Conservation (phyloP, 352 stramenopile species). For the Saprolegnia parasitica region DNA sequence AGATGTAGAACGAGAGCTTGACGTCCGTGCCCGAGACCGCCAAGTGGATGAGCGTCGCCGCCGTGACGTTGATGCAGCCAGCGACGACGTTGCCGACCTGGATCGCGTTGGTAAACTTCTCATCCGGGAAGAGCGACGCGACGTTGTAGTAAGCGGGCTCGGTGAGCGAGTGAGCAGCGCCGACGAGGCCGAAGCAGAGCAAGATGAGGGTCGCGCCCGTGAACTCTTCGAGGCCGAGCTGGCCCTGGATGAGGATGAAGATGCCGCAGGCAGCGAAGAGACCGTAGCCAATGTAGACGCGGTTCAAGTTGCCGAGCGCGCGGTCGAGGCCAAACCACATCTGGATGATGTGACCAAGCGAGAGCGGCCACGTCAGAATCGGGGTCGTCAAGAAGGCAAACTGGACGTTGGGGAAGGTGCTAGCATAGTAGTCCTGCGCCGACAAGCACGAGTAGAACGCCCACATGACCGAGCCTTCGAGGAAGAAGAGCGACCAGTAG, state of each 20-base stretch:
- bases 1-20: slow-evolving; percentile 52
- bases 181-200: slow-evolving; percentile 45
- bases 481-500: slow-evolving; percentile 64
- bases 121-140: slow-evolving; percentile 52
- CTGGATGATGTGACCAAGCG: slow-evolving; percentile 46
- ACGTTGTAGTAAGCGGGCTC: slow-evolving; percentile 60
- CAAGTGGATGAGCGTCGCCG: slow-evolving; percentile 49
- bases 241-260: slow-evolving; percentile 39
- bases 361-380: slow-evolving; percentile 53
- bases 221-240: slow-evolving; percentile 62
- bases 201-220: slow-evolving; percentile 52
- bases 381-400: slow-evolving; percentile 70
- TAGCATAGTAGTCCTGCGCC: slow-evolving; percentile 55
- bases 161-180: slow-evolving; percentile 51
- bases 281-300: slow-evolving; percentile 45
- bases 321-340: slow-evolving; percentile 59
- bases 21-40: slow-evolving; percentile 39
- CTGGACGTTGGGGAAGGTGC: slow-evolving; percentile 48
- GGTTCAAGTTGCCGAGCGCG: slow-evolving; percentile 39
- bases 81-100: slow-evolving; percentile 57
- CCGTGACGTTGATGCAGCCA: slow-evolving; percentile 53
- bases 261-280: slow-evolving; percentile 37
- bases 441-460: slow-evolving; percentile 72
- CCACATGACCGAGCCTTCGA: slow-evolving; percentile 67
- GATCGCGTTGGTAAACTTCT: slow-evolving; percentile 63